Base-by-base conservation (phyloP, 805 yeast genomes). In the Metschnikowia lochheadii region DNA sequence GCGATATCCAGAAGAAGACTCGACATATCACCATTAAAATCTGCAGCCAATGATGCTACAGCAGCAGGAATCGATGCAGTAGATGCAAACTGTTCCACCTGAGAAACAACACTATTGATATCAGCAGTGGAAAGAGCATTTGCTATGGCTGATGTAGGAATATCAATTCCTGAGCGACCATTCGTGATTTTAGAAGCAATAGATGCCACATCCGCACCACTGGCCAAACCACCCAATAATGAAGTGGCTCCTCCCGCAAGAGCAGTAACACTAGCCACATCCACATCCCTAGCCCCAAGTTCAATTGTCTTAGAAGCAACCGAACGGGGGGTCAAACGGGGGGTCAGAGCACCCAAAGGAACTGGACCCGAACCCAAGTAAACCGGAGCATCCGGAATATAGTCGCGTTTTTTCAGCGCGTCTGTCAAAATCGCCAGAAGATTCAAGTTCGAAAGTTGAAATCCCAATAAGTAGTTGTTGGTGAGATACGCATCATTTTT, bases 391-490 rank as follows among this genome's bases (percentile, higher is more conserved):
- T 23, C 18, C 20, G 33, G 34, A 11, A 44, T 23, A 5, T 33
- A 3, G 17, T 46, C 49, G 5, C 43, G 42, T 26, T 44, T 44
- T 7, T n/a, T 14, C 17, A 8, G 37, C 10, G 49, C 46, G 14
- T 59, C 50, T 35, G 63, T 57, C 45, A 73, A 58, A 6, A 72
- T 32, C 18, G 65, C 57, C 3, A 69, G 57, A 20, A 73, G 57
- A 48, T 73, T 64, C 48, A 73, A 61, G 17, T 64, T 55, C 15
- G 63, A 60, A 40, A 72, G 58, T 43, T 72, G 74, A 51, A 73
- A 56, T 46, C 70, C 65, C 35, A 73, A 50, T 49, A 73, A 56
- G 52, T 72, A 73, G 34, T 71, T 63, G 29, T 56, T 50, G 10
- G 74, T 73, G 34, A 73, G 60, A 52, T 66, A 69, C 14, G 58